Base-by-base conservation (phyloP, 2,329 filamentous ascomycete genomes). In the Curvularia lunata region DNA sequence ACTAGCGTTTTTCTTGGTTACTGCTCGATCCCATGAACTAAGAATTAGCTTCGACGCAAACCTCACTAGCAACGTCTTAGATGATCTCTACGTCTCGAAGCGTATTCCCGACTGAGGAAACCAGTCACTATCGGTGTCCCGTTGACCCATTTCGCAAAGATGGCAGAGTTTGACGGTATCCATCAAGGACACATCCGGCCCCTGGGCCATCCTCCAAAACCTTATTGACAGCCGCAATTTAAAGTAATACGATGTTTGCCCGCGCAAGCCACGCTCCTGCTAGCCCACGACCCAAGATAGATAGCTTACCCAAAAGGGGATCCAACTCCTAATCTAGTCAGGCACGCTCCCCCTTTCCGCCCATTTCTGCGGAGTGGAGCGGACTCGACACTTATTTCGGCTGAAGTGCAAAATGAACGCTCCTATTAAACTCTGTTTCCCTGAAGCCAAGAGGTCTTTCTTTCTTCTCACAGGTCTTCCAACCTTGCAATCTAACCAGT, bases 401-500 rank as follows among this genome's bases (percentile, higher is more conserved):
- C 59, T 52, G 30, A 54, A 58, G 55, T 56, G 56, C 56, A 57
- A 59, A 19, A 62, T 57, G 57, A 63, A 58, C 55, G 46, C 57
- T 64, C 59, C 56, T 64, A 59, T 61, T 66, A 61, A 63, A 61
- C 56, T 56, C 56, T 59, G 59, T 52, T 61, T 43, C 59, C 61
- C 59, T 58, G 37, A 51, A 64, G 62, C 58, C 59, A 55, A 66
- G 53, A 58, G 21, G 55, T 19, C 55, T 66, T 59, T 64, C 54
- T 59, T 58, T 63, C 59, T 64, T 55, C 62, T 62, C 59, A 61
- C 53, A 64, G 54, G 63, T 63, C 53, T 58, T 61, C 48, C 49
- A 64, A 66, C 63, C 59, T 64, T 48, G 57, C 58, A 64, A 64
- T 51, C 58, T 52, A 66, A 66, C 62, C 59, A 59, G 25, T 63